Evolutionary conservation across 495 filamentous ascomycete species (phyloP).

Genomic region (Penicillium coffeae): DNA sequence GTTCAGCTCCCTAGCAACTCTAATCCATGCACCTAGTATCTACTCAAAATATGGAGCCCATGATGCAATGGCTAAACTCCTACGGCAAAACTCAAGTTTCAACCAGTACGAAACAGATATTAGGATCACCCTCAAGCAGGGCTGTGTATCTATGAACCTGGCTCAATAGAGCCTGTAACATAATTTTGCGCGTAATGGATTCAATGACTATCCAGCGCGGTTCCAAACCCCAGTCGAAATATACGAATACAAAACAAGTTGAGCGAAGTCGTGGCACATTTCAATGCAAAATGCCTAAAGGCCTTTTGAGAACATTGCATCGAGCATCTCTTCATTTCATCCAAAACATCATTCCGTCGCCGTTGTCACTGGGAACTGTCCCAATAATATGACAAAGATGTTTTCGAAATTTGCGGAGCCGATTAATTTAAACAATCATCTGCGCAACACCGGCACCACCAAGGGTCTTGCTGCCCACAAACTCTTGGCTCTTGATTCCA

Average conservation of each 20-base stretch:
- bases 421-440: constrained; percentile 79
- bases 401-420: background rate
- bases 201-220: background rate
- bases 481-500: constrained; percentile 85
- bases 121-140: background rate
- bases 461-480: constrained; percentile 94
- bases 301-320: constrained; percentile 15
- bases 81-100: too few relatives aligned
- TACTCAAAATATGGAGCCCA: too few relatives aligned
- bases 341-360: constrained; percentile 1
- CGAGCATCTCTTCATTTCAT: constrained; percentile 23
- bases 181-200: background rate
- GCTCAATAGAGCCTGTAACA: background rate
- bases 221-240: constrained; percentile 10
- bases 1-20: too few relatives aligned
- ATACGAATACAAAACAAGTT: constrained; percentile 26
- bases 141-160: background rate
- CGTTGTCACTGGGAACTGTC: too few relatives aligned
- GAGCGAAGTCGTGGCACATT: constrained; percentile 25
- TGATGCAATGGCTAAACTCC: too few relatives aligned
- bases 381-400: too few relatives aligned
- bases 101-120: background rate
- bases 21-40: too few relatives aligned
- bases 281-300: constrained; percentile 19
- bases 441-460: constrained; percentile 92